Evolutionary conservation across 192 early-diverging fungal genomes (phyloP).

Genomic region (Coemansia sp.): DNA sequence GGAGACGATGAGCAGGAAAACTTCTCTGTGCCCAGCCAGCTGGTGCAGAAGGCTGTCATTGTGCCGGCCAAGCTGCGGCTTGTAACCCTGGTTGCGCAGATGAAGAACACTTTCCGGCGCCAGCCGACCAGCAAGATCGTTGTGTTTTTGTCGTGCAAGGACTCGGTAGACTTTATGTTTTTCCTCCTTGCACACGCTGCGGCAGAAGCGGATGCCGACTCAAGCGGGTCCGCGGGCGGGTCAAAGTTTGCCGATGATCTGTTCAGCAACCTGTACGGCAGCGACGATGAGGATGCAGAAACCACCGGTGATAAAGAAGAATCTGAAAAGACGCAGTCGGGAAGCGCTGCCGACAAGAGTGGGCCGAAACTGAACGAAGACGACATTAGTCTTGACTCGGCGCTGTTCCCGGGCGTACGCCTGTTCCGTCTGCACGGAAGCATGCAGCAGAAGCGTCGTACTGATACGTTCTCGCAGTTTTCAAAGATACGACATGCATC

Average conservation of each 20-base stretch:
- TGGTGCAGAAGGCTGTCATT: conserved; percentile 84
- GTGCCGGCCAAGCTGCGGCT: conserved; percentile 91
- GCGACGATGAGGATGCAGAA: conserved; percentile 15
- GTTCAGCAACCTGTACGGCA: conserved; percentile 29
- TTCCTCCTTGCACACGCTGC: conserved; percentile 71
- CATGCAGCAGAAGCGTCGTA: conserved; percentile 78
- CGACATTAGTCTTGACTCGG: conserved; percentile 48
- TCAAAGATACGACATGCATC: conserved; percentile 59
- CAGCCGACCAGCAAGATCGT: conserved; percentile 62
- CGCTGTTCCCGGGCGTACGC: conserved; percentile 66
- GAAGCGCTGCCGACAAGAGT: conserved; percentile 15
- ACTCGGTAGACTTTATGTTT: conserved; percentile 94
- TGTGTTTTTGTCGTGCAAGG: conserved; percentile 92
- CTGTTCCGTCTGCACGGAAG: conserved; percentile 90
- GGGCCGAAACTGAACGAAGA: conserved; percentile 38
- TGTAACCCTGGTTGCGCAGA: conserved; percentile 76
- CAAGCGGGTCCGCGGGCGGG: conserved; percentile 45
- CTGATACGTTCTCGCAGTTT: conserved; percentile 75
- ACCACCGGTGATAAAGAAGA: conserved; percentile 28
- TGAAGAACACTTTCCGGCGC: conserved; percentile 60
- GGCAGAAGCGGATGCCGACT: conserved; percentile 42
- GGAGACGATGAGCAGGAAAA: conserved; percentile 15
- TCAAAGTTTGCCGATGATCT: conserved; percentile 54
- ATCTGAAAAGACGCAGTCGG: conserved; percentile 1
- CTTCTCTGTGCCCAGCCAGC: conserved; percentile 81